These are phyloP conservation scores for Kazachstania bromeliacearum DNA, from an alignment of 805 yeast genomes.

Conservation along the genomic window DNA sequence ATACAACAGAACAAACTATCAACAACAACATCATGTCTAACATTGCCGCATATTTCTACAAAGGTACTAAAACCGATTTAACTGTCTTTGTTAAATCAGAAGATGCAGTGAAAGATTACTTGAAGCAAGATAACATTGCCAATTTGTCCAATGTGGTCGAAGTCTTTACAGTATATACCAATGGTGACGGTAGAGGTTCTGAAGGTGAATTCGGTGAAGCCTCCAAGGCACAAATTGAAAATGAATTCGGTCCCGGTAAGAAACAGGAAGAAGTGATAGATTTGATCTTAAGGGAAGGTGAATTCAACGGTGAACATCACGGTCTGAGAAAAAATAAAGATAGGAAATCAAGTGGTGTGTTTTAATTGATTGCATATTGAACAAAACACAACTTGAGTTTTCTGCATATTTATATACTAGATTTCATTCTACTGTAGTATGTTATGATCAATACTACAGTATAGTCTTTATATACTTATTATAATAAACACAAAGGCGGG, in stretches of 20 bases:
- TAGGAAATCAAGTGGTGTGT: too few relatives aligned
- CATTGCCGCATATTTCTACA: slow-evolving; percentile 48
- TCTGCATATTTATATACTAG: too few relatives aligned
- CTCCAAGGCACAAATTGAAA: slow-evolving; percentile 50
- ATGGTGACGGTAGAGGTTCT: slow-evolving; percentile 51
- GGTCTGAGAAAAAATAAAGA: not conserved
- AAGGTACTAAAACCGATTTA: slow-evolving; percentile 57
- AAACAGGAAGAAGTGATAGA: slow-evolving; percentile 49
- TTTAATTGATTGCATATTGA: too few relatives aligned
- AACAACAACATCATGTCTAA: slow-evolving; percentile 16
- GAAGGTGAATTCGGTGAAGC: slow-evolving; percentile 69
- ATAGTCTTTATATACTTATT: too few relatives aligned
- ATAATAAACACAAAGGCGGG: too few relatives aligned
- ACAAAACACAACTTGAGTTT: too few relatives aligned
- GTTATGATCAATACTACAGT: too few relatives aligned
- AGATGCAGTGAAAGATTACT: slow-evolving; percentile 35
- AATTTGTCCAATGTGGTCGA: slow-evolving; percentile 49
- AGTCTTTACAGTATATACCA: slow-evolving; percentile 53
- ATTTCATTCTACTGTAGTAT: too few relatives aligned
- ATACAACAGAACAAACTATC: not conserved
- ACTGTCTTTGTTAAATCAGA: slow-evolving; percentile 52
- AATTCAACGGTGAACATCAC: slow-evolving; percentile 29
- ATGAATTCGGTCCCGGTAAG: slow-evolving; percentile 55
- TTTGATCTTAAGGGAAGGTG: slow-evolving; percentile 52
- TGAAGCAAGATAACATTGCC: slow-evolving; percentile 31